Conservation (phyloP, 805 yeast genomes). For the Trichomonascus vanleenenianus region DNA sequence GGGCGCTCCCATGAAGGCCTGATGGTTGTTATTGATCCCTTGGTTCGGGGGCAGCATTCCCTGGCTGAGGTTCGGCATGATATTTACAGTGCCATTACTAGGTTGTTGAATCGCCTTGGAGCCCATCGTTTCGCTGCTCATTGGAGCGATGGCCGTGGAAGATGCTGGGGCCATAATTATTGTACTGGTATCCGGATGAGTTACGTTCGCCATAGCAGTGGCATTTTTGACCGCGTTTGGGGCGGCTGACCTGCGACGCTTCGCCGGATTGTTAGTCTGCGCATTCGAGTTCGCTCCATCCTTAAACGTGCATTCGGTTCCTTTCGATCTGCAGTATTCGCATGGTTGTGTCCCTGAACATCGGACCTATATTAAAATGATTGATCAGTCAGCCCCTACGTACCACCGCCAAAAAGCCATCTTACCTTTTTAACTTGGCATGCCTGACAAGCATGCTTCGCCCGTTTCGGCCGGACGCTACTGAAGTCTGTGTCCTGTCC, state of each 20-base stretch:
- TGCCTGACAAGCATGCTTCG: conserved; percentile 18
- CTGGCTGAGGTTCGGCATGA: not conserved
- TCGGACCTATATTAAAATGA: conserved; percentile 13
- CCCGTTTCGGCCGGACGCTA: conserved; percentile 16
- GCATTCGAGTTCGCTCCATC: conserved; percentile 1
- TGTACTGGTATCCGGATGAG: not conserved
- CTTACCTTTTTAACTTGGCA: conserved; percentile 20
- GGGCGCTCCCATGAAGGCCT: not conserved
- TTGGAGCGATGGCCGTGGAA: not conserved
- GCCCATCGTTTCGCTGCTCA: not conserved
- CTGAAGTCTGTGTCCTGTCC: not conserved
- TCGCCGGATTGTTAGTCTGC: not conserved
- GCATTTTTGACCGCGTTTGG: not conserved
- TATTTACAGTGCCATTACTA: not conserved
- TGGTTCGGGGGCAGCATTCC: not conserved
- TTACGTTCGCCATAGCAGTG: no score
- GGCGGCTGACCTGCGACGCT: not conserved
- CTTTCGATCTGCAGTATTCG: conserved; percentile 12
- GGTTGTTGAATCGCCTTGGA: not conserved
- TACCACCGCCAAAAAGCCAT: no score
- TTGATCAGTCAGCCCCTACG: not conserved
- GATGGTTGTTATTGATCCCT: not conserved
- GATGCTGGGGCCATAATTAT: not conserved
- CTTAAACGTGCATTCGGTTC: conserved; percentile 15
- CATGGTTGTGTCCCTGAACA: conserved; percentile 22